Base-by-base conservation (phyloP, 1,139 yeast genomes). In the Zygosaccharomyces sapae region DNA sequence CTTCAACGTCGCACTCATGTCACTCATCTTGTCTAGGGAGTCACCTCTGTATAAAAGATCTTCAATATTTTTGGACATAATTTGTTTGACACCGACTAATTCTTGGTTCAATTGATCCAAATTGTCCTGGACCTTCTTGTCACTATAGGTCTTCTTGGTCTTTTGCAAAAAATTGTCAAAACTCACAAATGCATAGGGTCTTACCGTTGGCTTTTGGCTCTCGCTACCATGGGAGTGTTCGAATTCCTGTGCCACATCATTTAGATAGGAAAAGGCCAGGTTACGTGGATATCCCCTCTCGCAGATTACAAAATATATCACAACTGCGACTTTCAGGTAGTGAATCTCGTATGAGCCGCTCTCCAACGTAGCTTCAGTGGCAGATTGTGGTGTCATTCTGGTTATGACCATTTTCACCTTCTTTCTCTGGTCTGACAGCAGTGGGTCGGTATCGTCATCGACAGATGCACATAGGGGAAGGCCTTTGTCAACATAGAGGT, bases 41-140 rank as follows among this genome's bases (percentile, higher is more conserved):
- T 92, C 97, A 9, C 99, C 99, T 62, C 99, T 77, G 68, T 92
- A 90, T 41, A 92, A 74, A 59, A 92, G 72, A 66, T 92, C 98
- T 65, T 92, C 97, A 49, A 92, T 92, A 67, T 92, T 92, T 61
- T 90, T 90, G 49, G 96, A 88, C 96, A 92, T 87, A 50, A 92
- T 95, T 58, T 86, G 81, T 57, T 92, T 89, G 43, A 94, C 98
- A 59, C 94, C 98, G 44, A 86, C 89, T 57, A 92, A 74, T 60
- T 94, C 98, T 44, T 80, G 79, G 67, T 90, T 89, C 56, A 92
- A 73, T 63, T 80, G 82, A 68, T 92, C 97, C 61, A 92, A 73
- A 61, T 89, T 92, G 41, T 83, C 80, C 55, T 89, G 94, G 0
- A 96, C 96, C 50, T 96, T 77, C 53, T 90, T 87, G 66, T 92